Conservation (phyloP, 352 stramenopile genomes). For the Globisporangium yorkense region DNA sequence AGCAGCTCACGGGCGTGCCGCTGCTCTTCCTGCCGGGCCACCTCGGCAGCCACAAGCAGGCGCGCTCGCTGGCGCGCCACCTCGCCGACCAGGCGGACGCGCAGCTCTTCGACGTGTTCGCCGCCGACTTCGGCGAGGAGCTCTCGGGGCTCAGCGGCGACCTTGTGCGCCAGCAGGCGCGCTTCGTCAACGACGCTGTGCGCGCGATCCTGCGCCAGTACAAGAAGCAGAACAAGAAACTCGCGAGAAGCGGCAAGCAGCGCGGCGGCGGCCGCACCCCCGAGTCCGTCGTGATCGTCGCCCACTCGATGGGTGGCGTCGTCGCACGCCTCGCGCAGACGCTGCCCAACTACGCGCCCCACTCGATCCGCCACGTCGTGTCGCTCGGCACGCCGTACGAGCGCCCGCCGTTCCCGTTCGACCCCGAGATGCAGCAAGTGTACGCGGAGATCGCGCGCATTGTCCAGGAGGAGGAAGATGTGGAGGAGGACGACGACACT, state of each 20-base stretch:
- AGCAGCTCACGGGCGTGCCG: slow-evolving; percentile 51
- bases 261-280: slow-evolving; percentile 18
- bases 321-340: slow-evolving; percentile 55
- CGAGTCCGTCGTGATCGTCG: slow-evolving; percentile 67
- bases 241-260: slow-evolving; percentile 1
- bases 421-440: slow-evolving; percentile 52
- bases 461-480: slow-evolving; percentile 3
- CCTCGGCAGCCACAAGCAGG: slow-evolving; percentile 83
- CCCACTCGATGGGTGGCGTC: slow-evolving; percentile 83
- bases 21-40: slow-evolving; percentile 83
- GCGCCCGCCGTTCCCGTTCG: slow-evolving; percentile 50
- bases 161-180: slow-evolving; percentile 64
- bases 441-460: slow-evolving; percentile 43
- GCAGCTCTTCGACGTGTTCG: slow-evolving; percentile 71
- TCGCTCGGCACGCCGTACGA: slow-evolving; percentile 63
- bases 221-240: slow-evolving; percentile 48
- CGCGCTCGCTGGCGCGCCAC: slow-evolving; percentile 68
- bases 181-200: slow-evolving; percentile 70
- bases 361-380: slow-evolving; percentile 75
- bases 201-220: slow-evolving; percentile 69
- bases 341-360: slow-evolving; percentile 68
- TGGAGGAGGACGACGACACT: slow-evolving; percentile 2
- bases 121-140: slow-evolving; percentile 73
- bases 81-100: slow-evolving; percentile 46
- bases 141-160: slow-evolving; percentile 62